Conservation (phyloP, 192 early-diverging fungal genomes). For the Mortierella antarctica region DNA sequence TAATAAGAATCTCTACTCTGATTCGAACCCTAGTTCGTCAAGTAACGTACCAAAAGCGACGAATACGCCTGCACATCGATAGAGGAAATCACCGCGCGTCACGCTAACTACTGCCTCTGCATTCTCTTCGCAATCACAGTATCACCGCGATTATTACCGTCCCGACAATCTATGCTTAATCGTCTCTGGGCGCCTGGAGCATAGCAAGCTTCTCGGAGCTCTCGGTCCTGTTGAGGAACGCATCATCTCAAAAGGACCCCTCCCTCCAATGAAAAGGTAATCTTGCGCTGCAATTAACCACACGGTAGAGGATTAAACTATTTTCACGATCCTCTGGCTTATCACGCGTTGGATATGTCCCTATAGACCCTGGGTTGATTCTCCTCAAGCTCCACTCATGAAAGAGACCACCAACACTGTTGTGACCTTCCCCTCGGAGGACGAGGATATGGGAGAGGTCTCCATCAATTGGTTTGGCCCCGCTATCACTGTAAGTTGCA, state of each 20-base stretch:
- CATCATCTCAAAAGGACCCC: slow-evolving; percentile 61
- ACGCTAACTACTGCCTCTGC: background rate
- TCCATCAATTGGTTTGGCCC: slow-evolving; percentile 67
- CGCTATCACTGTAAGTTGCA: slow-evolving; percentile 53
- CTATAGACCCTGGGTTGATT: slow-evolving; percentile 66
- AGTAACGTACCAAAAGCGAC: background rate
- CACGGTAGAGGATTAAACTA: background rate
- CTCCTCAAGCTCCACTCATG: slow-evolving; percentile 56
- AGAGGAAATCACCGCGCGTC: background rate
- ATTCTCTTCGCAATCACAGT: slow-evolving; percentile 32
- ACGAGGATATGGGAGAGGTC: slow-evolving; percentile 69
- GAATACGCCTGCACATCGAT: background rate
- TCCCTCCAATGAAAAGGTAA: slow-evolving; percentile 60
- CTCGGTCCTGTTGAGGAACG: slow-evolving; percentile 63
- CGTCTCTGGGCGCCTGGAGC: slow-evolving; percentile 62
- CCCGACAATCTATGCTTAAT: slow-evolving; percentile 71
- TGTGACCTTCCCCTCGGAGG: slow-evolving; percentile 70
- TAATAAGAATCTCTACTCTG: background rate
- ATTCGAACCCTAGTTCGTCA: slow-evolving; percentile 20
- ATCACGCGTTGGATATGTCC: background rate
- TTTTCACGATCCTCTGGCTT: background rate
- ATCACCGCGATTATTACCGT: slow-evolving; percentile 69
- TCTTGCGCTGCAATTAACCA: background rate
- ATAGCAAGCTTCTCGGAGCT: slow-evolving; percentile 53
- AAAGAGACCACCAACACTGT: slow-evolving; percentile 54